These are phyloP conservation scores for Fusarium marasasianum DNA, from an alignment of 2,329 filamentous ascomycete species.

Conservation along the genomic window DNA sequence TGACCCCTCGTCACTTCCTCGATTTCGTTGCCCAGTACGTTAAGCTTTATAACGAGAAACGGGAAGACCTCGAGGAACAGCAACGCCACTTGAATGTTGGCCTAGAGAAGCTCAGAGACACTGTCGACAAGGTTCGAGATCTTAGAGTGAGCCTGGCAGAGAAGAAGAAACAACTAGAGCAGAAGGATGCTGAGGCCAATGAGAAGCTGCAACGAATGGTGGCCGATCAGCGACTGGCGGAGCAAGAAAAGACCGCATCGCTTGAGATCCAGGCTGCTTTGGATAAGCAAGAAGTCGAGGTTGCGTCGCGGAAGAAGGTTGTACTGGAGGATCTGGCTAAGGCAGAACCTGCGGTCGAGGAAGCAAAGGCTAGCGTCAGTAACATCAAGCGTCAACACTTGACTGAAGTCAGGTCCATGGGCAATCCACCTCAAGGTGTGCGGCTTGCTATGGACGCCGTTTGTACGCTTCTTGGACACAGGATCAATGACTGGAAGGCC, in stretches of 20 bases:
- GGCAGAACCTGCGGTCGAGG: slow-evolving; percentile 91
- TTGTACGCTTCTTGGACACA: slow-evolving; percentile 92
- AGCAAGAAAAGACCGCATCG: slow-evolving; percentile 87
- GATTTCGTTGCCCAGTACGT: slow-evolving; percentile 99
- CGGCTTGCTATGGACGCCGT: slow-evolving; percentile 95
- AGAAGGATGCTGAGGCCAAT: slow-evolving; percentile 94
- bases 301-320: slow-evolving; percentile 82
- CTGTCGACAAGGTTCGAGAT: slow-evolving; percentile 95
- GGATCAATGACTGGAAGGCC: slow-evolving; percentile 88
- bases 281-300: slow-evolving; percentile 88
- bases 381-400: slow-evolving; percentile 98
- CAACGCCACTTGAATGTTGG: slow-evolving; percentile 98
- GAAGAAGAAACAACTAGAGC: slow-evolving; percentile 93
- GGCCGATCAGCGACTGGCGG: slow-evolving; percentile 92
- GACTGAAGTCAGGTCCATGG: slow-evolving; percentile 97
- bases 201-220: slow-evolving; percentile 98
- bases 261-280: slow-evolving; percentile 88
- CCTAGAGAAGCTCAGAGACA: slow-evolving; percentile 95
- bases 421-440: slow-evolving; percentile 89
- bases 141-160: slow-evolving; percentile 88
- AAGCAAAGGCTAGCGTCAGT: slow-evolving; percentile 95
- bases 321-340: slow-evolving; percentile 88
- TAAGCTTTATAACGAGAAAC: slow-evolving; percentile 96
- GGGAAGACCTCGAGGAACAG: slow-evolving; percentile 97
- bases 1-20: slow-evolving; percentile 95